phyloP scores from a whole-genome alignment of 106 monocot genomes.

The Iris macrosiphon region DNA sequence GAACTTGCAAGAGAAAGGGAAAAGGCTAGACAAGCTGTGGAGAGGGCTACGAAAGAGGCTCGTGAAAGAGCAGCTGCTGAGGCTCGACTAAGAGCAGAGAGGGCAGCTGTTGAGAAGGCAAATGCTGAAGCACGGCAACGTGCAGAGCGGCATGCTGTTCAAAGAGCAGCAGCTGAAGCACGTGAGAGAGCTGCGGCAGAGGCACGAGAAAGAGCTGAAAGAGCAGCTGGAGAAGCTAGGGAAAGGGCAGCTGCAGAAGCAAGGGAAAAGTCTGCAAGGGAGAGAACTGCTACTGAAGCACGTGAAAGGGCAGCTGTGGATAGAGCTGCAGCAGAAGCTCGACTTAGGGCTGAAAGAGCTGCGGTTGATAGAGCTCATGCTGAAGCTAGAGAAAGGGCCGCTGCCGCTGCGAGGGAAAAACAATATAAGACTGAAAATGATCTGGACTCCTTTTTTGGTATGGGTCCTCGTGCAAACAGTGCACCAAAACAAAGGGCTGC shows the following conservation, averaged over 20 bases:
- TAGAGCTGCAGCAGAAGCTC: constrained; percentile 68
- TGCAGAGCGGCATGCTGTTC: constrained; percentile 58
- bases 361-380: constrained; percentile 51
- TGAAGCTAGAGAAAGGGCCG: constrained; percentile 60
- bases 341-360: constrained; percentile 46
- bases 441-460: constrained; percentile 80
- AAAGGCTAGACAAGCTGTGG: constrained; percentile 58
- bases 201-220: constrained; percentile 40
- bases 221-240: constrained; percentile 18
- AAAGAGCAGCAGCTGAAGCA: constrained; percentile 57
- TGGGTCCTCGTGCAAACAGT: constrained; percentile 70
- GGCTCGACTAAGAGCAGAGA: constrained; percentile 61
- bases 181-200: constrained; percentile 56
- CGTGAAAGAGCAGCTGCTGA: constrained; percentile 89
- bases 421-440: constrained; percentile 62
- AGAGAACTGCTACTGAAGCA: constrained; percentile 13
- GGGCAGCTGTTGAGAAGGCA: constrained; percentile 32
- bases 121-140: constrained; percentile 48
- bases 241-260: constrained; percentile 23
- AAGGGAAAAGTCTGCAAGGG: constrained; percentile 19
- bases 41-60: constrained; percentile 78
- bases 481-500: constrained; percentile 67
- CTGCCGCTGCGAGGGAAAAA: constrained; percentile 55
- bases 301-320: constrained; percentile 54
- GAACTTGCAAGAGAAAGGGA: constrained; percentile 55